Evolutionary conservation across 495 filamentous ascomycete genomes (phyloP), one percentile per base, ranked within the genome.

Genomic region (Darksidea phi): DNA sequence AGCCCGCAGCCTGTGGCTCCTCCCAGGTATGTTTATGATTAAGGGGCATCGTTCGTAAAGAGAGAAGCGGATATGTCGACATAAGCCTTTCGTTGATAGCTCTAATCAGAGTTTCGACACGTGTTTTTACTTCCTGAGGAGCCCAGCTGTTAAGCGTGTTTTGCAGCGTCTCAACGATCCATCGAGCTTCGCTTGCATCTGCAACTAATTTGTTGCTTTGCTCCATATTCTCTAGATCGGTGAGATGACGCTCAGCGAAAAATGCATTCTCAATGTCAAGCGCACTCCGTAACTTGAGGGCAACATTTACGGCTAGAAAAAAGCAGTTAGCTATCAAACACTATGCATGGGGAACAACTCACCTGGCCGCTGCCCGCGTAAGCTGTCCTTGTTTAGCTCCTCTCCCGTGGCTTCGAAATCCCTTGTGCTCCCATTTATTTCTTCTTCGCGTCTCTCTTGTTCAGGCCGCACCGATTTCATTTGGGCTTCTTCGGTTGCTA

Each of bases 81-180:
- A 67, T 67, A 5, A 67, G 43, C 21, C 64, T 52, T 20, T 59
- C 49, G 51, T 67, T 67, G 49, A 67, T 63, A 18, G 54, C 54
- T 24, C 28, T 54, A 8, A 67, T 50, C n/a, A 67, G 49, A 12
- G 12, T 54, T 26, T 50, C 58, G 6, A 37, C 38, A 17, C 59
- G 64, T 6, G 21, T 38, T 25, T 52, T 43, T 8, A 56, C 23
- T 8, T 59, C 56, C 36, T 51, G 46, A 7, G 55, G 43, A 18
- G 37, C 46, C 8, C 51, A 54, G 25, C 55, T 48, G 18, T 61
- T 34, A 0, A 57, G 17, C 6, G 57, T 52, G 12, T 55, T 61
- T 20, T 57, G 53, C 24, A 66, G 57, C 6, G 47, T 28, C 23
- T 61, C 58, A 38, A 67, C 45, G 43, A 34, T 41, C 58, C 54